Percentiles rank a stretch among this genome's conserved stretches.
Evolutionary conservation across 306 rosid species (phyloP).

Genomic region (Myrica gale): DNA sequence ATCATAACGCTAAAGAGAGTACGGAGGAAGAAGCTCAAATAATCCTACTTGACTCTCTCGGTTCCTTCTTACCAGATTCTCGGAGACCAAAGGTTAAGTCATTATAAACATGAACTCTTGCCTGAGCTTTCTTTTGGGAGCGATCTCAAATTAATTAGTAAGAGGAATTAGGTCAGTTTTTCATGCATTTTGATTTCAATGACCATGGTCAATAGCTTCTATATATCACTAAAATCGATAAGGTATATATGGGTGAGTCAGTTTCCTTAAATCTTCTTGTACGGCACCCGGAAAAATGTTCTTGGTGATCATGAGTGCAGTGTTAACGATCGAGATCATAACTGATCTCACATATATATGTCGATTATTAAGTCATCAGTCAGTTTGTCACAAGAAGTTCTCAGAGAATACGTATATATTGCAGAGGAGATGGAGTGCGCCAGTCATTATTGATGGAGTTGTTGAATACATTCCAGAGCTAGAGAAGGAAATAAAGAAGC

Average conservation of each 20-base stretch:
- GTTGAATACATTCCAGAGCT: slow-evolving; percentile 28
- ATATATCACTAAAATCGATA: too few species aligned
- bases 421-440: slow-evolving; percentile 43
- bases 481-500: slow-evolving; percentile 25
- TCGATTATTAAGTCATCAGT: too few species aligned
- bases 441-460: slow-evolving; percentile 30
- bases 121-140: background rate
- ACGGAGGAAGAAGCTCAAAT: background rate
- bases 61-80: background rate
- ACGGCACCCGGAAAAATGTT: too few species aligned
- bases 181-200: background rate
- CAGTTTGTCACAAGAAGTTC: too few species aligned
- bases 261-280: too few species aligned
- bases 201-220: background rate
- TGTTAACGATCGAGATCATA: too few species aligned
- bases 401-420: background rate
- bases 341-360: too few species aligned
- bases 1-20: background rate
- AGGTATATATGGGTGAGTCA: too few species aligned
- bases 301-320: too few species aligned
- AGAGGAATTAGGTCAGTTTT: too few species aligned
- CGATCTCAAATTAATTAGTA: background rate
- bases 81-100: background rate
- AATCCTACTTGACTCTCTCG: background rate
- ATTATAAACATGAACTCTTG: background rate